Base-by-base conservation (phyloP, 805 yeast genomes). In the Grigorovia transvaalensis region DNA sequence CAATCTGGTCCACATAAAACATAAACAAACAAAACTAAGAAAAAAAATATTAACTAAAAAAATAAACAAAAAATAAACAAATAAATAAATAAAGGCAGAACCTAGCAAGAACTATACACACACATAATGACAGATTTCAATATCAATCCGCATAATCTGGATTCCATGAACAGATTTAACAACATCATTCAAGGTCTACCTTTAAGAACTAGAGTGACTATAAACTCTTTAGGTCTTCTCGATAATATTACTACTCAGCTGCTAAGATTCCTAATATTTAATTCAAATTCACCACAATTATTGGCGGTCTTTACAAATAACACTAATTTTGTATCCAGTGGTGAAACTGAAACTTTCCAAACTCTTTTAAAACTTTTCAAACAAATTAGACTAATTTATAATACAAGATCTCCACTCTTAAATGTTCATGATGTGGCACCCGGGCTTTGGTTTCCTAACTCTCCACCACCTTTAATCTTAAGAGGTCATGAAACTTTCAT, bases 161-260 rank as follows among this genome's bases (percentile, higher is more conserved):
- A 61, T 46, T 57, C 56, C 40, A 49, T 60, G 46, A 60, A 57
- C 45, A 49, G 65, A 27, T 59, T 59, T 44, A 61, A 61, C 40
- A 56, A 53, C 44, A 58, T 59, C 27, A 53, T 61, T 17, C 57
- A 54, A 40, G 57, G 55, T 19, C 50, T 71, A n/a, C 72, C 74
- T 1, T 53, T 65, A 20, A 76, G 86, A 59, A 75, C 81, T 18
- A 88, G 84, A 61, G 70, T 85, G 44, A 70, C 82, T 30, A 71
- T 85, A 51, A 82, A 83, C 57, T 77, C 89, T 0, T 68, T 89
- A 44, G 90, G 95, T 0, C 77, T 87, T 1, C 69, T 90, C 54
- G 96, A 89, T 62, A 87, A 87, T 57, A 73, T 90, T 50, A 80
- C 96, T 0, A 79, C 89, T 1, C 97, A 90, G 63, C 72, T 90